Percentiles rank a stretch among this genome's conserved stretches.
phyloP scores from a whole-genome alignment of 2,329 filamentous ascomycete genomes.

The Alternaria gansuensis region DNA sequence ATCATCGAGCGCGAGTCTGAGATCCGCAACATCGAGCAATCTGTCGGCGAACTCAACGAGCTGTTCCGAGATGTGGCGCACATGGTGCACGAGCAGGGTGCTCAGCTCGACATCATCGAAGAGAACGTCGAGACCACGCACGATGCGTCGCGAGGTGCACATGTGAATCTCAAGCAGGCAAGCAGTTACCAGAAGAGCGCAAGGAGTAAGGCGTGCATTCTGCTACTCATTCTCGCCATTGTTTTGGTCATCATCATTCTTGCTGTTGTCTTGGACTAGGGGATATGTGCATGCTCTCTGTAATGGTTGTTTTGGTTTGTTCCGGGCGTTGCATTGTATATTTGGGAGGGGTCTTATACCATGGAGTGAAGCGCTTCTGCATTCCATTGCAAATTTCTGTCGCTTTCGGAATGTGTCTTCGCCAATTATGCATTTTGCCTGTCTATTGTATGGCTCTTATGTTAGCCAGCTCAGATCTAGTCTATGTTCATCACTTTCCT shows the following conservation, averaged over 20 bases:
- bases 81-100: constrained; percentile 94
- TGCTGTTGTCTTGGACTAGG: constrained; percentile 79
- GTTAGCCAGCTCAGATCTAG: background rate
- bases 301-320: background rate
- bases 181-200: constrained; percentile 95
- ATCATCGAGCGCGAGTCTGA: constrained; percentile 97
- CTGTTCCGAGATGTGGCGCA: constrained; percentile 98
- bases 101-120: constrained; percentile 84
- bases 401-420: background rate
- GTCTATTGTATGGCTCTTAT: background rate
- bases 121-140: constrained; percentile 87
- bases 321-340: constrained; percentile 21
- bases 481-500: background rate
- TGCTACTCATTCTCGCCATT: constrained; percentile 86
- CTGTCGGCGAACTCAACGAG: constrained; percentile 93
- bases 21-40: constrained; percentile 97
- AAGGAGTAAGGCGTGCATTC: constrained; percentile 90
- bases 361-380: constrained; percentile 11
- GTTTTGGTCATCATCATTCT: constrained; percentile 90
- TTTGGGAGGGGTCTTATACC: constrained; percentile 23
- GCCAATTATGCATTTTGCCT: background rate
- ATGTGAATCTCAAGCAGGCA: constrained; percentile 83
- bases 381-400: constrained; percentile 10
- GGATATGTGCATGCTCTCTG: background rate
- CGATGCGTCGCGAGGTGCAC: constrained; percentile 83